Conservation (phyloP, 495 filamentous ascomycete species). For the Penicillium chermesinum region DNA sequence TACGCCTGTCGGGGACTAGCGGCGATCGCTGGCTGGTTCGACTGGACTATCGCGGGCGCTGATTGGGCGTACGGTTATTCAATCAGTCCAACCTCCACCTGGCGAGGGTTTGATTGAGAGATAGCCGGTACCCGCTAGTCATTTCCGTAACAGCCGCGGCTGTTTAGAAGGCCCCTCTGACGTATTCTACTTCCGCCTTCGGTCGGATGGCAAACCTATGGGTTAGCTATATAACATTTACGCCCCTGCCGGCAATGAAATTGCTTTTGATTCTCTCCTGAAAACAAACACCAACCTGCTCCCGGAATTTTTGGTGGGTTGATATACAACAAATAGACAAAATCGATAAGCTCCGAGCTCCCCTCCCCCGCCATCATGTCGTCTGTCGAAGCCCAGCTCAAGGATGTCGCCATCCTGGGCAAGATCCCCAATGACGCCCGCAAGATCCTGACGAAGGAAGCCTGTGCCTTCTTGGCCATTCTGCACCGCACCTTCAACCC, state of each 20-base stretch:
- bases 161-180: constrained; percentile 31
- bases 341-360: not conserved
- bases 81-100: too few relatives aligned
- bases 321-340: not conserved
- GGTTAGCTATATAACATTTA: constrained; percentile 20
- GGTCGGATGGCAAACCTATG: constrained; percentile 12
- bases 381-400: constrained; percentile 67
- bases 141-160: constrained; percentile 30
- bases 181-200: constrained; percentile 29
- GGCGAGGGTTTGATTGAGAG: too few relatives aligned
- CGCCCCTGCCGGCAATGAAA: not conserved
- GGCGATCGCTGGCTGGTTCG: not conserved
- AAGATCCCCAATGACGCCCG: constrained; percentile 67
- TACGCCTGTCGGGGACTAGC: not conserved
- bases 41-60: not conserved
- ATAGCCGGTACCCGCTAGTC: too few relatives aligned
- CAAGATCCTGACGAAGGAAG: constrained; percentile 89
- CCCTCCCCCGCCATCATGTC: constrained; percentile 47
- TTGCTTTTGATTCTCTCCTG: constrained; percentile 3
- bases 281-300: not conserved
- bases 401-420: constrained; percentile 84
- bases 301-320: not conserved
- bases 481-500: constrained; percentile 91
- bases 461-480: constrained; percentile 86
- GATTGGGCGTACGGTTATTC: not conserved